Evolutionary conservation across 495 filamentous ascomycete species (phyloP).

Genomic region (Aspergillus asperescens): DNA sequence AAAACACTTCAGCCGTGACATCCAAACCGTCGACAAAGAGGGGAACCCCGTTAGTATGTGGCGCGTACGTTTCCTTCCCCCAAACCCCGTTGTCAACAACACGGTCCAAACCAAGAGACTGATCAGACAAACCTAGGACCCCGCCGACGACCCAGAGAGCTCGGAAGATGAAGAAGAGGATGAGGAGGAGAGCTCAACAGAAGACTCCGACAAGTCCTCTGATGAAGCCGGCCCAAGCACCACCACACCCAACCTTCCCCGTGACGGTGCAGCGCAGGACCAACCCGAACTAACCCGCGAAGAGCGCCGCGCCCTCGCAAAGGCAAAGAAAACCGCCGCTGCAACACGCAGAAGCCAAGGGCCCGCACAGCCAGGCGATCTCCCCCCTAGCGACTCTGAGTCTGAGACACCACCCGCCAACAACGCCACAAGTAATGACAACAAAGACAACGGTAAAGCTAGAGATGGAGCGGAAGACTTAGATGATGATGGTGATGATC

Average conservation of each 20-base stretch:
- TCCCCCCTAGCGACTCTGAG: constrained; percentile 66
- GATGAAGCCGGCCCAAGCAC: constrained; percentile 30
- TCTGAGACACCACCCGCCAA: constrained; percentile 52
- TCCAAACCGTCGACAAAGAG: constrained; percentile 79
- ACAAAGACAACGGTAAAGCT: not conserved
- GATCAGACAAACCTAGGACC: constrained; percentile 33
- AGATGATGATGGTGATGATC: constrained; percentile 52
- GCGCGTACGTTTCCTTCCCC: constrained; percentile 47
- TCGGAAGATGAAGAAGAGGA: constrained; percentile 40
- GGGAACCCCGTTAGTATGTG: constrained; percentile 74
- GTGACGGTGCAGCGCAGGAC: not conserved
- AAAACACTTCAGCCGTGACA: constrained; percentile 87
- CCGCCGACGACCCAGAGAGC: constrained; percentile 37
- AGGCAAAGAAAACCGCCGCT: constrained; percentile 87
- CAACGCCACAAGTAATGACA: not conserved
- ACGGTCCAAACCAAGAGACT: not conserved
- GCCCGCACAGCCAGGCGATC: constrained; percentile 70
- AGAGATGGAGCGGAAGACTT: constrained; percentile 35
- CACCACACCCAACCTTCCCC: not conserved
- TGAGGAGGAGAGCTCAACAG: constrained; percentile 39
- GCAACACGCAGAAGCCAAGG: constrained; percentile 60
- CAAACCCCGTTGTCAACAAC: not conserved
- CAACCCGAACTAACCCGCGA: constrained; percentile 65
- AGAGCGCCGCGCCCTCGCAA: constrained; percentile 78
- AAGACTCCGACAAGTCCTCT: constrained; percentile 40